Evolutionary conservation across 306 rosid species (phyloP), one percentile per base, ranked within the genome.

Genomic region (Sophora flavescens): DNA sequence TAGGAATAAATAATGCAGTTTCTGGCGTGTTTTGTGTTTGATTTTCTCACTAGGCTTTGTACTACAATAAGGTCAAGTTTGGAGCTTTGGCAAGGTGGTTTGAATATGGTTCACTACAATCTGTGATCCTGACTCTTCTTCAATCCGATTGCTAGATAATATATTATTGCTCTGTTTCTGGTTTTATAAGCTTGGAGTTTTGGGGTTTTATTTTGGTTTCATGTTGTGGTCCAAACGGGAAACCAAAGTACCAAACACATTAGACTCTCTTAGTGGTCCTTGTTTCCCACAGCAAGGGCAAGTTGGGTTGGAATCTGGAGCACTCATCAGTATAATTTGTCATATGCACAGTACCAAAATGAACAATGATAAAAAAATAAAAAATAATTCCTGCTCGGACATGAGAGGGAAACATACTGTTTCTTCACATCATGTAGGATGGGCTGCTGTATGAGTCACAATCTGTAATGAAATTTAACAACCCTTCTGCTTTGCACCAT

Each of bases 51-150:
- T 65, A 28, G 28, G 50, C 44, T 44, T 13, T 63, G 78, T 63
- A 16, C 17, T 53, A 47, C 62, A 57, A 45, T 63, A 26, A 70
- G 32, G 32, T 30, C 32, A 30, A 30, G 32, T 30, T 30, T 30
- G 32, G 32, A 69, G 35, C 42, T 41, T 53, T 30, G 33, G 22
- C 60, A 13, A 8, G 36, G 13, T 39, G 30, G 38, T 44, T 33
- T 69, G 73, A 63, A 70, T 44, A 26, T 28, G 59, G 72, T 48
- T 77, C 50, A 12, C 6, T 70, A 42, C 57, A 47, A 28, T 70
- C 33, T 64, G 35, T 72, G 60, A 57, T 50, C 44, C 32, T 65
- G 57, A 48, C 18, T 36, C 17, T 6, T 4, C 13, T 17, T 65
- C 42, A 7, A 56, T 35, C 17, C 3, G 36, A 28, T 28, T 8